phyloP scores from a whole-genome alignment of 495 filamentous ascomycete genomes.

The Parmelia sp. region DNA sequence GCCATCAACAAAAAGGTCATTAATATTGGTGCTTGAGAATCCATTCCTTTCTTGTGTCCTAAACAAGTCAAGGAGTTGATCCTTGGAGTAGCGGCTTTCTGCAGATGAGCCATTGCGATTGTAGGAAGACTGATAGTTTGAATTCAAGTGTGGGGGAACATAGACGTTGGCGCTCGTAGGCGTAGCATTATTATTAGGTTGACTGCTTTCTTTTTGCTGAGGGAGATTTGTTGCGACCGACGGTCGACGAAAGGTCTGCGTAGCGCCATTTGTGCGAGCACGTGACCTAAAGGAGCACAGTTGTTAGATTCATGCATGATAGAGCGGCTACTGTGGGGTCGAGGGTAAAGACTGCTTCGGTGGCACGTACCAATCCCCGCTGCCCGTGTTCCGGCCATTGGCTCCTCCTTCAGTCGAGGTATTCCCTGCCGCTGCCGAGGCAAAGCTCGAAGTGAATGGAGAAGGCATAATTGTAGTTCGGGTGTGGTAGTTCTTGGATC shows the following conservation, averaged over 20 bases:
- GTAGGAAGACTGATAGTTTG: conserved; percentile 40
- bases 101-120: conserved; percentile 49
- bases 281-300: conserved; percentile 45
- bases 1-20: conserved; percentile 63
- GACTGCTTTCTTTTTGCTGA: conserved; percentile 44
- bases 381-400: conserved; percentile 30
- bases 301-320: conserved; percentile 20
- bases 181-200: conserved; percentile 41
- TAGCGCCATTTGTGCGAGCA: conserved; percentile 67
- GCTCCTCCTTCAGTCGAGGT: conserved; percentile 49
- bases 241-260: conserved; percentile 78
- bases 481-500: background rate
- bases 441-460: conserved; percentile 76
- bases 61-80: conserved; percentile 73
- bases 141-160: conserved; percentile 54
- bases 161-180: conserved; percentile 51
- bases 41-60: conserved; percentile 52
- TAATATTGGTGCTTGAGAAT: conserved; percentile 53
- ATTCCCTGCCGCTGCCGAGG: conserved; percentile 73
- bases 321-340: background rate
- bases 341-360: conserved; percentile 11
- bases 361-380: conserved; percentile 53
- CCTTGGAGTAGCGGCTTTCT: conserved; percentile 70
- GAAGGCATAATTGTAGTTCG: conserved; percentile 53
- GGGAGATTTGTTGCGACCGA: conserved; percentile 62